Evolutionary conservation across 345 rosid genomes (phyloP), one percentile per base, ranked within the genome.

Genomic region (Euphorbia lathyris): DNA sequence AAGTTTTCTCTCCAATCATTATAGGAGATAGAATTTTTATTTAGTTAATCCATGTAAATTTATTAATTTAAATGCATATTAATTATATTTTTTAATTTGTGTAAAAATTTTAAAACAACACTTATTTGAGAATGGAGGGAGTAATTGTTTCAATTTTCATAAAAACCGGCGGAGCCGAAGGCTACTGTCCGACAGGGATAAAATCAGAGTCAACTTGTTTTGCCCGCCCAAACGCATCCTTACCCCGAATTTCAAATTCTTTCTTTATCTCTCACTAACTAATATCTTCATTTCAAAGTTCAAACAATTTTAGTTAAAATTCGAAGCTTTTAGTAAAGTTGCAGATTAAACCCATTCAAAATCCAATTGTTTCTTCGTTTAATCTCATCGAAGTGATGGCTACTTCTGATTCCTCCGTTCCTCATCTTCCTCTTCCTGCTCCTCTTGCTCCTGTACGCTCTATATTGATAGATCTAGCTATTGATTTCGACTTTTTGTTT

Each of bases 371-470:
- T 26, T 26, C 19, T 40, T 43, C n/a, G 12, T 9, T 51, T 30
- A 1, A 71, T 20, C 25, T n/a, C n/a, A n/a, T n/a, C n/a, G n/a
- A n/a, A n/a, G n/a, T n/a, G 53, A 89, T 89, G 97, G 89, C 87
- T 10, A 68, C 67, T 61, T 74, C 90, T 57, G 94, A 87, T 82
- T 82, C 90, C n/a, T 60, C 73, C 16, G 8, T 76, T 32, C 64
- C 86, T 66, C 78, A 83, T 60, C 75, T 82, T 65, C 77, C 85
- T 36, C 59, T 47, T 19, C 20, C 88, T 57, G 84, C 85, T 69
- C 86, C 87, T 57, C 80, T 76, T 50, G 76, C 76, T 76, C 73
- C 81, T 17, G 85, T 84, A 72, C 22, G 43, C 76, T 61, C 69
- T 70, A 57, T 40, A 27, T 20, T 1, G 16, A 12, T 48, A 42